These are phyloP conservation scores for Talaromyces thailandensis DNA, from an alignment of 495 filamentous ascomycete species.

Conservation along the genomic window DNA sequence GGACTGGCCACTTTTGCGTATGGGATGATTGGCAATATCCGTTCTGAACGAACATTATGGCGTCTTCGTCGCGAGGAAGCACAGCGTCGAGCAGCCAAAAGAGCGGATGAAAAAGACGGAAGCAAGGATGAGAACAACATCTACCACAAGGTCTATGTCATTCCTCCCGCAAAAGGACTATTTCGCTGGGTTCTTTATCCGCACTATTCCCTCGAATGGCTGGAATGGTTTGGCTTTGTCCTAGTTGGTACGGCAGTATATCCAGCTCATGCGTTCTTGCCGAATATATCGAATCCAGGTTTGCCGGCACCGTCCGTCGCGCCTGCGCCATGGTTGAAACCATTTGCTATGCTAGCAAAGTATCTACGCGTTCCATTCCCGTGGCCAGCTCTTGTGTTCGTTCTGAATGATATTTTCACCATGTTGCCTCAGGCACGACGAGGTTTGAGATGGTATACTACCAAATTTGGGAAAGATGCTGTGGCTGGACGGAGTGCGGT, in stretches of 20 bases:
- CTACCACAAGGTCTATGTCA: constrained; percentile 76
- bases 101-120: constrained; percentile 32
- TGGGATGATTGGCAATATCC: constrained; percentile 74
- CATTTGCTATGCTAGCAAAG: constrained; percentile 39
- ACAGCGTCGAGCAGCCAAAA: constrained; percentile 30
- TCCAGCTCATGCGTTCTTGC: constrained; percentile 8
- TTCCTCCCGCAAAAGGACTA: constrained; percentile 76
- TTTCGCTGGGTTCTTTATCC: constrained; percentile 81
- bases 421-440: constrained; percentile 86
- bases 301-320: constrained; percentile 13
- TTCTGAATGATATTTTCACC: constrained; percentile 77
- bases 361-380: constrained; percentile 21
- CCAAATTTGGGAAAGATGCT: constrained; percentile 74
- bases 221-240: constrained; percentile 89
- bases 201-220: constrained; percentile 91
- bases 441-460: constrained; percentile 79
- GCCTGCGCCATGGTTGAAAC: constrained; percentile 43
- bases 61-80: constrained; percentile 48
- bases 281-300: background rate
- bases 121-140: constrained; percentile 22
- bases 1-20: constrained; percentile 54
- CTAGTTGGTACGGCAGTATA: constrained; percentile 42
- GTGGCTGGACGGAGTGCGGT: constrained; percentile 70
- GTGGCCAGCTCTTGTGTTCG: constrained; percentile 66
- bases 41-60: constrained; percentile 53